Percentiles rank a stretch among this genome's conserved stretches.
Conservation (phyloP, 73 alveolate genomes). For the Paramecium sonneborni region DNA sequence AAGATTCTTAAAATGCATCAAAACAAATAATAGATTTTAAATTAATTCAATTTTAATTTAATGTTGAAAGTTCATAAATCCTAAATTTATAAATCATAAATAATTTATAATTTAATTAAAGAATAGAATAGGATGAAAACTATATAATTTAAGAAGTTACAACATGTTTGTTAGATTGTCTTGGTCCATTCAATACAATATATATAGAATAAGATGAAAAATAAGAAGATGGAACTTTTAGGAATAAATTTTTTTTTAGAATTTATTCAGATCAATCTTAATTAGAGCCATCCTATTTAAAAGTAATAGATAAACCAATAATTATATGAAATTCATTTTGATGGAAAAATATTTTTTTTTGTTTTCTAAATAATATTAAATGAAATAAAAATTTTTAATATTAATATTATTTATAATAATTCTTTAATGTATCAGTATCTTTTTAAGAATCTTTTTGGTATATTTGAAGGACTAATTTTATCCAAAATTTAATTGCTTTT, state of each 20-base stretch:
- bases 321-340: background rate
- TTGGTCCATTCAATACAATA: background rate
- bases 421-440: background rate
- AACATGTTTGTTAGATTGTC: background rate
- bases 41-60: background rate
- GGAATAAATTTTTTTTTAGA: background rate
- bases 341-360: background rate
- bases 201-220: background rate
- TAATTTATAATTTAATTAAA: background rate
- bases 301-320: background rate
- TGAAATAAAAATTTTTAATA: background rate
- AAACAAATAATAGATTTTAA: background rate
- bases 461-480: background rate
- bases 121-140: background rate
- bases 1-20: background rate
- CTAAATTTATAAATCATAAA: background rate
- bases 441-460: slow-evolving; percentile 20
- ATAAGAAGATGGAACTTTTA: background rate
- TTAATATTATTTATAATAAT: background rate
- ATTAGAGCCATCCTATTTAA: background rate
- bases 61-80: background rate
- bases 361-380: background rate
- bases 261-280: background rate
- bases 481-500: background rate
- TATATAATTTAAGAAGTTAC: background rate